Base-by-base conservation (phyloP, 2,329 filamentous ascomycete genomes). In the Aureobasidium sp. region DNA sequence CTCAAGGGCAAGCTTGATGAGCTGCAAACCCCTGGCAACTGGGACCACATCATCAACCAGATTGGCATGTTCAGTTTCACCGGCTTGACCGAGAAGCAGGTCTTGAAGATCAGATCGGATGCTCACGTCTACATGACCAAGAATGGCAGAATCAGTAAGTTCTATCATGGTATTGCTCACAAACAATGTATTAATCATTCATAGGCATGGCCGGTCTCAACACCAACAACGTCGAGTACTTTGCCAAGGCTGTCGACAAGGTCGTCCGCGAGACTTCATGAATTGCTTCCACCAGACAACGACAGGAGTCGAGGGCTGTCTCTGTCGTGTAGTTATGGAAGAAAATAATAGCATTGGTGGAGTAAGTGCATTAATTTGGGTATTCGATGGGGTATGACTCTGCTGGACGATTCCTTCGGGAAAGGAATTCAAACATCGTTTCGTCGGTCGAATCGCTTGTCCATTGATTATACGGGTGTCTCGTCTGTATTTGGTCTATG, bases 11-110 rank as follows among this genome's bases (percentile, higher is more conserved):
- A 92, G 76, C 84, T 99, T 12, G 93, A 97, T 78, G 85, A 87
- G 71, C 83, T 93, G 64, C 85, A 84, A 34, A 97, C 94, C 0
- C 93, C 93, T 0, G 93, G 93, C 36, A 88, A 84, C 15, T 99
- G 94, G 94, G 90, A 92, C 72, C 94, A 99, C 78, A 96, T 99
- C 74, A 97, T 92, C 17, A 90, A 95, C 70, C 94, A 99, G 82
- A 99, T 99, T 73, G 94, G 94, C 79, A 99, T 99, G 94, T 99
- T 99, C 79, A 93, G 88, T 75, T 99, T 96, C 75, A 95, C 90
- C 0, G 90, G 90, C 14, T 77, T 95, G 73, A 83, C 75, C 14
- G 88, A 91, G 77, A 73, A 83, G 65, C 90, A 94, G 73, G 90
- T 93, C 8, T 68, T 83, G 68, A 86, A 84, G 77, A 78, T 94